phyloP scores from a whole-genome alignment of 306 rosid species.

The Sophora flavescens region DNA sequence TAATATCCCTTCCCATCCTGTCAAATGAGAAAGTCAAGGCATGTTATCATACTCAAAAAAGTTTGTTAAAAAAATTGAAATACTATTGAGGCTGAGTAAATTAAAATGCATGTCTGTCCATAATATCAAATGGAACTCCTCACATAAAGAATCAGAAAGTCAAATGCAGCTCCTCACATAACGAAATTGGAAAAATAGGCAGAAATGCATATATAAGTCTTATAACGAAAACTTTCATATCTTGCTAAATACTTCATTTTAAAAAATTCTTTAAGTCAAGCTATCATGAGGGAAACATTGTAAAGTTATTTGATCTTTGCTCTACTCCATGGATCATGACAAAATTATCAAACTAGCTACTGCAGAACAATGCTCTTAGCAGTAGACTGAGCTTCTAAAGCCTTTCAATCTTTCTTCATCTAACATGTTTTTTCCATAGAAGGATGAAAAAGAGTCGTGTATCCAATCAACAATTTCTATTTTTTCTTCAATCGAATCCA shows the following conservation, averaged over 20 bases:
- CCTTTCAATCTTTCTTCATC: constrained; percentile 6
- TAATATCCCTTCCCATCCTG: constrained; percentile 94
- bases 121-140: constrained; percentile 27
- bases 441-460: not conserved
- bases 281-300: constrained; percentile 7
- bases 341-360: constrained; percentile 10
- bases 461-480: not conserved
- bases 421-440: not conserved
- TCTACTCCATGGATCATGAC: constrained; percentile 15
- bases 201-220: constrained; percentile 18
- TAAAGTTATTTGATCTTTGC: not conserved
- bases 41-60: constrained; percentile 5
- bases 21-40: constrained; percentile 42
- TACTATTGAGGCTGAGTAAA: constrained; percentile 6
- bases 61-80: not conserved
- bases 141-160: constrained; percentile 10
- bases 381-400: constrained; percentile 9
- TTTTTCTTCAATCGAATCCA: not conserved
- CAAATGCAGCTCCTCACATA: constrained; percentile 25
- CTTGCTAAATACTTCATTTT: not conserved
- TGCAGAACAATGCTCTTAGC: not conserved
- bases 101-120: constrained; percentile 10
- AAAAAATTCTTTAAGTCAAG: not conserved
- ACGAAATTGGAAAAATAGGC: constrained; percentile 16
- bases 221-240: constrained; percentile 2